Evolutionary conservation across 441 rosid genomes (phyloP), one percentile per base, ranked within the genome.

Genomic region (Erodium moschatum): DNA sequence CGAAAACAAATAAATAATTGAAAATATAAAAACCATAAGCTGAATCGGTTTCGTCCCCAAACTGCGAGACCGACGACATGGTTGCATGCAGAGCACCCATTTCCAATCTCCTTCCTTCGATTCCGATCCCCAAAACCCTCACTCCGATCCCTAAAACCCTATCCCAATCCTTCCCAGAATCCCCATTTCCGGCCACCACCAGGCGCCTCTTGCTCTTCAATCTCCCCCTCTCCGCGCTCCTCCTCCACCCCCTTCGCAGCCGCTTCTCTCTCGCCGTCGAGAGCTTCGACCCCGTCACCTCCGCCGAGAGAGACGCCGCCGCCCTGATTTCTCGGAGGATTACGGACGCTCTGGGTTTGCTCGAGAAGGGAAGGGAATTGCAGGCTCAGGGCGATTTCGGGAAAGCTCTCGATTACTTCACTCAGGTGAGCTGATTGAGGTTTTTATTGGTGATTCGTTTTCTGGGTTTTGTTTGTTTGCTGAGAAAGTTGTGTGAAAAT

Each of bases 331-430:
- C 84, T 33, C 66, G 67, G 29, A 74, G 89, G 72, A 67, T 83
- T 0, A 70, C 78, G 12, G 84, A 83, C 61, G 89, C 83, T 20
- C 68, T 81, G 11, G 73, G 60, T 31, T 72, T 83, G 72, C 58
- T 85, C 75, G 85, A 83, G 68, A 81, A 74, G 75, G 87, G 79
- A 12, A 74, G 79, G 71, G 82, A 83, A 64, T 79, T 79, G 74
- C 82, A 85, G 80, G 85, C 87, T 50, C 75, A 71, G 20, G 85
- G 89, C 54, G 85, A 85, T 77, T 85, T 85, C 29, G 70, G 20
- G 20, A n/a, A 65, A 58, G 85, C 87, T 44, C 85, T 85, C 72
- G 61, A 74, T 18, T 83, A 77, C 81, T 85, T 83, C 73, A 83
- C 84, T 70, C 75, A 11, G 78, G 87, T 83, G 18, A 2, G 48